These are phyloP conservation scores for Gossypium anomalum DNA, from an alignment of 345 rosid species.

Conservation along the genomic window DNA sequence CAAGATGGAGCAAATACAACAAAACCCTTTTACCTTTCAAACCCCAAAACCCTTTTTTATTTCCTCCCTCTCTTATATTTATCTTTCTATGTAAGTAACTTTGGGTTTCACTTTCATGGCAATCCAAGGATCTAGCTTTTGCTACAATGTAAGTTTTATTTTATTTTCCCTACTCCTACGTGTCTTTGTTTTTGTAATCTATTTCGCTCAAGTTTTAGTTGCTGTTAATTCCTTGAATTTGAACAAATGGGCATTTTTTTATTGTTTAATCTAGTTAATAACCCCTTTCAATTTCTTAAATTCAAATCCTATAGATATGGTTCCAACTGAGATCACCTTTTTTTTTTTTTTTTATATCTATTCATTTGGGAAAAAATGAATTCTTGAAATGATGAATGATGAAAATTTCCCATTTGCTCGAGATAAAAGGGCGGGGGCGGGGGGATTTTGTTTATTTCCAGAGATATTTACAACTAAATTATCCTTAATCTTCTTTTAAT, in stretches of 20 bases:
- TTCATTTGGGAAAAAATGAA: neutral
- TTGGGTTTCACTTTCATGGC: conserved; percentile 8
- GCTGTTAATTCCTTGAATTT: neutral
- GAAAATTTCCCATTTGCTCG: neutral
- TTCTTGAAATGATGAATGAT: neutral
- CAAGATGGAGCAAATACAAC: neutral
- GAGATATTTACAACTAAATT: neutral
- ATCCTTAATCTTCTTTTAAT: neutral
- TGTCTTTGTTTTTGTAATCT: neutral
- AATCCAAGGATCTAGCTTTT: conserved; percentile 4
- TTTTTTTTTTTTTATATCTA: too few species aligned
- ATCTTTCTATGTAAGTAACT: neutral
- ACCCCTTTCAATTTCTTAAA: neutral
- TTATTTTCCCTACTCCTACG: neutral
- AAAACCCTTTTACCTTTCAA: neutral
- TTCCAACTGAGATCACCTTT: neutral
- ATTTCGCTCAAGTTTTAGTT: neutral
- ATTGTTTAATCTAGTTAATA: neutral
- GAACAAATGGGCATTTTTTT: neutral
- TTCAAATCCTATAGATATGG: neutral
- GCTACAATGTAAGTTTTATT: conserved; percentile 1
- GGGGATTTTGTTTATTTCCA: neutral
- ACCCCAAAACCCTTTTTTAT: neutral
- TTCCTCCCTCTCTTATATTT: neutral
- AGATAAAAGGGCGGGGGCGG: neutral